Percentiles rank a stretch among this genome's conserved stretches.
Evolutionary conservation across 2,329 filamentous ascomycete genomes (phyloP).

Genomic region (Esteya vermicola): DNA sequence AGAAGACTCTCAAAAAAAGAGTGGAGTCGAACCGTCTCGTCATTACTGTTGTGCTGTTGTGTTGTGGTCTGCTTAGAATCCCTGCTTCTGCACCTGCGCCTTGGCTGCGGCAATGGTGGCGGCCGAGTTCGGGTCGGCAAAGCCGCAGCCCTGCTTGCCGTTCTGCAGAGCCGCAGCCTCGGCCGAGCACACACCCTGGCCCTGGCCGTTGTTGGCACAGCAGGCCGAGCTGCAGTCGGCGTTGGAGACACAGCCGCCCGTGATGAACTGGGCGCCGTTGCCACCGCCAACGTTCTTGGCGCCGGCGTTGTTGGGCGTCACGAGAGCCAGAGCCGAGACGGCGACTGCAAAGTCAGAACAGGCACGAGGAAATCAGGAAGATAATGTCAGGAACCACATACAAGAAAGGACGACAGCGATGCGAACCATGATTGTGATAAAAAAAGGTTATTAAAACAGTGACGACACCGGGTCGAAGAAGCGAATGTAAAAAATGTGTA

Average conservation of each 20-base stretch:
- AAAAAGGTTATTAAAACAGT: slow-evolving; percentile 1
- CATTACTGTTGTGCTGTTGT: no score
- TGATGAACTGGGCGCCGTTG: slow-evolving; percentile 17
- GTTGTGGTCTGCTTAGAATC: slow-evolving; percentile 12
- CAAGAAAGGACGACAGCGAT: slow-evolving; percentile 15
- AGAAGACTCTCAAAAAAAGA: no score
- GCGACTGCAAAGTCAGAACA: slow-evolving; percentile 10
- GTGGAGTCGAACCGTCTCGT: no score
- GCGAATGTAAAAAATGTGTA: no score
- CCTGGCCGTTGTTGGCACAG: slow-evolving; percentile 16
- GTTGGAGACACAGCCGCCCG: slow-evolving; percentile 18
- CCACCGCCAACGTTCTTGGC: slow-evolving; percentile 17
- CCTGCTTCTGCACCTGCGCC: slow-evolving; percentile 18
- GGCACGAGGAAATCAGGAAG: not conserved
- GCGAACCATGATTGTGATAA: slow-evolving; percentile 18
- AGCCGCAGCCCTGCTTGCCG: slow-evolving; percentile 20
- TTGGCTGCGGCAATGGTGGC: slow-evolving; percentile 17
- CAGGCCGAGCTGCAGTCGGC: slow-evolving; percentile 16
- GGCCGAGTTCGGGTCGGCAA: slow-evolving; percentile 17
- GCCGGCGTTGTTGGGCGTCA: slow-evolving; percentile 18
- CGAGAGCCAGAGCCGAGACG: slow-evolving; percentile 13
- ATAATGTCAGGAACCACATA: slow-evolving; percentile 6
- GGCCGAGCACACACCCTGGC: slow-evolving; percentile 18
- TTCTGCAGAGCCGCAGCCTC: slow-evolving; percentile 17
- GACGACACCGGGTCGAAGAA: slow-evolving; percentile 10